Base-by-base conservation (phyloP, 192 early-diverging fungal species). In the Radiomyces spectabilis region DNA sequence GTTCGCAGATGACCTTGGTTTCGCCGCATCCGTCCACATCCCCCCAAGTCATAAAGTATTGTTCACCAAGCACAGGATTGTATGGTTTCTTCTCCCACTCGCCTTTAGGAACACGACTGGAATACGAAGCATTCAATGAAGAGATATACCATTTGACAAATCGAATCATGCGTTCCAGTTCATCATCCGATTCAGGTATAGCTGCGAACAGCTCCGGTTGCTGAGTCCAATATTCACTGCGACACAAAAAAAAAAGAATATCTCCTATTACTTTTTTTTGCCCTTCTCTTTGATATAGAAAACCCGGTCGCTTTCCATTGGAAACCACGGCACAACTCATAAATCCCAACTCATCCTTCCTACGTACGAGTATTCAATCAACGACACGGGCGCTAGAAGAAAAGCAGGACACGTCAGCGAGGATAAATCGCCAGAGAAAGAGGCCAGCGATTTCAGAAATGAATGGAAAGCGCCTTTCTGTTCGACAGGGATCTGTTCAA, bases 91-190 rank as follows among this genome's bases (percentile, higher is more conserved):
- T 87, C 51, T 91, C 88, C 64, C 74, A 78, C 72, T 85, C 82
- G 8, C 78, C 81, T 49, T 80, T 80, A 10, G 84, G 83, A 24
- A 80, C 76, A 35, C 86, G 79, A 35, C 75, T 79, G 47, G 83
- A 74, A 66, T 82, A 88, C 26, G 83, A 85, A 24, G 86, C 88
- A 51, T 87, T 84, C 13, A 91, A 74, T 27, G 88, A 85, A 21
- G 86, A 88, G 29, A 91, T 73, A 55, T 83, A 91, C 88, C 88
- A 91, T 48, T 75, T 73, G 22, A 83, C 71, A 37, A 83, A 80
- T 33, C 71, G 75, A 63, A 84, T 59, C 67, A 85, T 82, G 39
- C 86, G 78, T 26, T 87, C 80, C 46, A 75, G 72, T 37, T 80
- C 63, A 41, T 76, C 74, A 6, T 53, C 51, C 38, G 72, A 72